Conservation (phyloP, 352 stramenopile species). For the Globisporangium spinosum region DNA sequence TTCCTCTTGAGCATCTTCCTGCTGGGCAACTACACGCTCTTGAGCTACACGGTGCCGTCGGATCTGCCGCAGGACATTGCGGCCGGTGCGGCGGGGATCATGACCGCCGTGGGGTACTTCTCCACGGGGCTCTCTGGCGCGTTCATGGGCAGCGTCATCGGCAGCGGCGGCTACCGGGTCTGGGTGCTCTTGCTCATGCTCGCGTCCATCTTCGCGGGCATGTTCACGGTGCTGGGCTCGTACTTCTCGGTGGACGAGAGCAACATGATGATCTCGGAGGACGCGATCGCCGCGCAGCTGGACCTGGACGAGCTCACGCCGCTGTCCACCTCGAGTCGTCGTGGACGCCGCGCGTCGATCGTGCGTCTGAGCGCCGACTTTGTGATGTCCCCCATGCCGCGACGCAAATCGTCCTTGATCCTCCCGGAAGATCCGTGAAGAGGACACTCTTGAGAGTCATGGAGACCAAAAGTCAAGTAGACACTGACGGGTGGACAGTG, state of each 20-base stretch:
- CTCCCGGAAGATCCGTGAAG: neutral
- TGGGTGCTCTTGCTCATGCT: conserved; percentile 60
- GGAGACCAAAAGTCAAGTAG: neutral
- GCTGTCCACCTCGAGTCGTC: conserved; percentile 29
- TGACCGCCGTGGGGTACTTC: conserved; percentile 67
- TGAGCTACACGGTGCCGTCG: conserved; percentile 71
- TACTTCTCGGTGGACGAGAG: conserved; percentile 39
- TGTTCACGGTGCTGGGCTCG: conserved; percentile 59
- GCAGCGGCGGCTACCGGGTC: conserved; percentile 43
- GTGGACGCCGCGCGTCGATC: conserved; percentile 33
- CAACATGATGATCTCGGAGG: conserved; percentile 26
- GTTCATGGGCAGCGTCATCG: conserved; percentile 64
- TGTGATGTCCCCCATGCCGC: conserved; percentile 30
- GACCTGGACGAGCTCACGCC: conserved; percentile 34
- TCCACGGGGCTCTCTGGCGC: conserved; percentile 58
- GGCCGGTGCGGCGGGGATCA: conserved; percentile 55
- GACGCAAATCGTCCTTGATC: conserved; percentile 6
- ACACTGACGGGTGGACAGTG: neutral
- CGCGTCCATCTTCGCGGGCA: conserved; percentile 47
- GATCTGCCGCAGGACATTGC: conserved; percentile 72
- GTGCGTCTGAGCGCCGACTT: conserved; percentile 36
- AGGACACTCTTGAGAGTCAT: neutral
- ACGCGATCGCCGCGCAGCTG: conserved; percentile 18
- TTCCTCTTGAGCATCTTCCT: conserved; percentile 71
- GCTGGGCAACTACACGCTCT: conserved; percentile 69